Evolutionary conservation across 306 rosid genomes (phyloP).

Genomic region (Spatholobus suberectus): DNA sequence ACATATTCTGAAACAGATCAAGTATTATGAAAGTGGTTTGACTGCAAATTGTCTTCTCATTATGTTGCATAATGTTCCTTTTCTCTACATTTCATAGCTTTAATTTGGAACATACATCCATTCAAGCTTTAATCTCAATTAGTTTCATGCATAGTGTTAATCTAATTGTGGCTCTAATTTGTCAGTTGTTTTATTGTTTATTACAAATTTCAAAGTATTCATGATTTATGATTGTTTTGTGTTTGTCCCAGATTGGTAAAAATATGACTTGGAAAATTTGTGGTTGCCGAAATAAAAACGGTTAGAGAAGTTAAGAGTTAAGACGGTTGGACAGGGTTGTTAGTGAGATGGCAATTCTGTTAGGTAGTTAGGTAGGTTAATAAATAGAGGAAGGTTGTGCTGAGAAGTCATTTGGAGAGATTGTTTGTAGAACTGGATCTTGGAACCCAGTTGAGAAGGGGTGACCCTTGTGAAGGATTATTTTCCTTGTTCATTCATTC

Average conservation of each 20-base stretch:
- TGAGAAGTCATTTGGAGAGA: not conserved
- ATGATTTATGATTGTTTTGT: slow-evolving; percentile 11
- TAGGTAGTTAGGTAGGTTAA: not conserved
- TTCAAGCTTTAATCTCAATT: not conserved
- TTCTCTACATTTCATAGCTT: not conserved
- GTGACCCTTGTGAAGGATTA: not conserved
- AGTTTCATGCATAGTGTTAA: not conserved
- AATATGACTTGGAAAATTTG: not conserved
- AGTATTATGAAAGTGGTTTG: not conserved
- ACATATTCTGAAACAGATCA: not conserved
- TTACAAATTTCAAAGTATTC: not conserved
- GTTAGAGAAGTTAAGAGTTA: not conserved
- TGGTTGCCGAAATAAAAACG: not conserved
- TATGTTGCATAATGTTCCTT: not conserved
- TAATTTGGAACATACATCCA: not conserved
- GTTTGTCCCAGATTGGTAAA: not conserved
- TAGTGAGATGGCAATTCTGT: not conserved
- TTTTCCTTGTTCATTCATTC: not conserved
- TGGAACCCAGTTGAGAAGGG: slow-evolving; percentile 2
- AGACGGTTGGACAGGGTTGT: not conserved
- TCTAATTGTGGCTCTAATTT: slow-evolving; percentile 18
- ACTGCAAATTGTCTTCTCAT: slow-evolving; percentile 13
- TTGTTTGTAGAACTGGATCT: not conserved
- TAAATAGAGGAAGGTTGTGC: not conserved
- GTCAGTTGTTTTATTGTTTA: not conserved